Base-by-base conservation (phyloP, 768 basidiomycete species). In the Saitozyma sp. region DNA sequence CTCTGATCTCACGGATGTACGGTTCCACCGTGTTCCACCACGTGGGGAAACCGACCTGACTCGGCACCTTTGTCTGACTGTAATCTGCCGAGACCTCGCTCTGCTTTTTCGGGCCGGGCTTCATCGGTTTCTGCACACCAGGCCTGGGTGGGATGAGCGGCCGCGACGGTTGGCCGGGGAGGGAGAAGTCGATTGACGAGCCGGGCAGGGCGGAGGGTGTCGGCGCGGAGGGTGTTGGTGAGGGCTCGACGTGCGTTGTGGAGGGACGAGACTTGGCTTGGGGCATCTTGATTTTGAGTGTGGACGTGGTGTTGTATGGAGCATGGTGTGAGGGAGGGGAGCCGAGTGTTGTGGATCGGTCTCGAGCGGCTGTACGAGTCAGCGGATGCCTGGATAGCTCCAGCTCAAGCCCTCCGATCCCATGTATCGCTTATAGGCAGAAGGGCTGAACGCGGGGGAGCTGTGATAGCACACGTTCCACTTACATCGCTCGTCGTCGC, bases 21-120 rank as follows among this genome's bases (percentile, higher is more conserved):
- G 90, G 89, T 72, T 97, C 95, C 51, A 95, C 86, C 71, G 87
- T 89, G 29, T 88, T 83, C 79, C 92, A 92, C 76, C 96, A 98
- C 0, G 91, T 92, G 13, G 75, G 61, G 51, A 81, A 80, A 13
- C 78, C 72, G 42, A 81, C 78, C 65, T 82, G 81, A n/a, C 65
- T 78, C 0, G 91, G 91, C 54, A 83, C 85, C 79, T 91, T 95
- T 29, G 84, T 80, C 78, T 89, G 89, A 75, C 88, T 91, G 74
- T 92, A 96, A 80, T 97, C 93, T 60, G 95, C 92, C 59, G 71
- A 84, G 38, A 97, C 92, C 59, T 93, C 88, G 38, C 83, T 86
- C 49, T 91, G 87, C 9, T 73, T 66, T 55, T 80, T 80, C 0
- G 81, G 79, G 6, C 78, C 75, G 3, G 81, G 72, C 17, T 63